Base-by-base conservation (phyloP, 164 flowering plant species). In the Litsea cubeba region DNA sequence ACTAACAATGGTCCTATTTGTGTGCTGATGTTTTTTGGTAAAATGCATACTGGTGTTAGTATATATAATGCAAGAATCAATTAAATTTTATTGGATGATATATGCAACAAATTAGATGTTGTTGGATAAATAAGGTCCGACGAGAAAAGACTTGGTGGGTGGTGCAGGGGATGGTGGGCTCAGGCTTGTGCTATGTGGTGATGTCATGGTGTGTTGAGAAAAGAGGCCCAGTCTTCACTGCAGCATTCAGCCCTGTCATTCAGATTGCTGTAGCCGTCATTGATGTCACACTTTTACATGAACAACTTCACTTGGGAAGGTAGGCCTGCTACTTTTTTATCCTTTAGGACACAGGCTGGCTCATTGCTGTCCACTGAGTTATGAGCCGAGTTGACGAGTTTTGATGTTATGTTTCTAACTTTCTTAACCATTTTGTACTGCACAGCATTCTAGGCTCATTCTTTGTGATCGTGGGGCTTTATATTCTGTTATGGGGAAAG, bases 141-240 rank as follows among this genome's bases (percentile, higher is more conserved):
- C 46, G 46, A 40, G 46, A 4, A 40, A 40, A 40, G 46, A 1
- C 11, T 40, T 40, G 46, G 46, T 40, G 46, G 2, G 46, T 40
- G 28, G 28, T 24, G 70, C 83, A 87, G 91, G 91, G 98, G 5
- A 72, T 84, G 12, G 81, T 86, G 12, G 91, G 88, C 72, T 70
- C 72, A 23, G 97, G 91, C 3, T 50, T 94, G 69, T 81, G 92
- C 79, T 91, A 72, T 70, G 89, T 85, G 24, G 90, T 83, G 23
- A 87, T 91, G 93, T 76, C 91, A 3, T 94, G 96, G 97, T 89
- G 97, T 74, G 92, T 94, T 20, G 85, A 89, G 79, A 76, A 85
- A 75, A 85, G 82, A 69, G 98, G 96, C n/a, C 96, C 98, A 0
- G 87, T 94, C 60, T 92, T 91, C 80, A 89, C 94, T 2, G 85